Percentiles rank a stretch among this genome's conserved stretches.
Conservation (phyloP, 345 rosid species). For the Lumnitzera racemosa region DNA sequence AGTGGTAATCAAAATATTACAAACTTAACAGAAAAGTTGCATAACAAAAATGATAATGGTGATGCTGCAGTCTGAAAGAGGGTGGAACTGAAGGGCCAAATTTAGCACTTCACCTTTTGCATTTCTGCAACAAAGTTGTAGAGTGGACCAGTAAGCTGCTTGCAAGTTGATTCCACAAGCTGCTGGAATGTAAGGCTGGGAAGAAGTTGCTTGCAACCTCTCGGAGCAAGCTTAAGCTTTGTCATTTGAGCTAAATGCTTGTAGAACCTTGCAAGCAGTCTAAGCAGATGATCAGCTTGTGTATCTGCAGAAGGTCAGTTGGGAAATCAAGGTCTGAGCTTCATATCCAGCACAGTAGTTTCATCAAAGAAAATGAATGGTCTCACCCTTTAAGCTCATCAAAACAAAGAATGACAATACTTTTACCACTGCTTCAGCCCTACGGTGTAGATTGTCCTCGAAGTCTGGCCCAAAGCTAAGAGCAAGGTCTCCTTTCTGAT, state of each 20-base stretch:
- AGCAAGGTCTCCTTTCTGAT: conserved; percentile 25
- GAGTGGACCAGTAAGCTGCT: conserved; percentile 57
- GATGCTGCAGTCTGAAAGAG: not conserved
- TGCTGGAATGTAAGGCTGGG: conserved; percentile 66
- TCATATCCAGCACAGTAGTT: too few relatives aligned
- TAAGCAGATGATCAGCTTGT: conserved; percentile 60
- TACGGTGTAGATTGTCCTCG: conserved; percentile 50
- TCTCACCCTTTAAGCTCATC: conserved; percentile 65
- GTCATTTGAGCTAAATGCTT: conserved; percentile 73
- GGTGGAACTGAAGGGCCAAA: not conserved
- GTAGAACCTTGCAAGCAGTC: conserved; percentile 53
- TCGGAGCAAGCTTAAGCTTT: conserved; percentile 61
- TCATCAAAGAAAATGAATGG: not conserved
- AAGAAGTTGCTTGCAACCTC: conserved; percentile 64
- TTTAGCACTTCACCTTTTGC: conserved; percentile 39
- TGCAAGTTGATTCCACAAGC: conserved; percentile 76
- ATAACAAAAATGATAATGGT: not conserved
- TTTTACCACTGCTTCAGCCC: conserved; percentile 51
- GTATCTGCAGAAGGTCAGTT: conserved; percentile 35
- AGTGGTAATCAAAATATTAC: conserved; percentile 4
- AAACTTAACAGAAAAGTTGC: not conserved
- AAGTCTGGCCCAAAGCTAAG: conserved; percentile 23
- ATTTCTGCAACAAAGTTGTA: conserved; percentile 63
- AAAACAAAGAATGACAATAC: conserved; percentile 61
- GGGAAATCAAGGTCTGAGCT: not conserved